Evolutionary conservation across 1,284 basidiomycete genomes (phyloP).

Genomic region (Cryptococcus wingfieldii): DNA sequence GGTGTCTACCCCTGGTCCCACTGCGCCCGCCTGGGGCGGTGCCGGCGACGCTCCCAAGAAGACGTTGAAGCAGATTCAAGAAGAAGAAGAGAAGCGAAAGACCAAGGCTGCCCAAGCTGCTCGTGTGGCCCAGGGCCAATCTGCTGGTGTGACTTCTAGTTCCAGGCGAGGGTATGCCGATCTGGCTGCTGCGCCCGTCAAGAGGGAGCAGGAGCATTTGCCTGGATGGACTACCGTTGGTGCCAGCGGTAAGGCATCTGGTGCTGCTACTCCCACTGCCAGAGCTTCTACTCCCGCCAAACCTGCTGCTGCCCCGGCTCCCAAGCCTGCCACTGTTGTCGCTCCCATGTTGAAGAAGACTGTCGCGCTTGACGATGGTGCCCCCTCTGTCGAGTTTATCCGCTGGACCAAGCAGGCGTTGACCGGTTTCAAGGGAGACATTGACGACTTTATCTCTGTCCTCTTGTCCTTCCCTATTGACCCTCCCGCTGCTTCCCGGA

Average conservation of each 20-base stretch:
- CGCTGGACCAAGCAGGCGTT: slow-evolving; percentile 86
- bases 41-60: slow-evolving; percentile 62
- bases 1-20: slow-evolving; percentile 11
- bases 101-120: slow-evolving; percentile 52
- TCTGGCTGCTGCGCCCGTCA: slow-evolving; percentile 59
- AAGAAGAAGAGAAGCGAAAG: slow-evolving; percentile 87
- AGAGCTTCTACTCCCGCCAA: slow-evolving; percentile 28
- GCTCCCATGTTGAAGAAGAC: slow-evolving; percentile 19
- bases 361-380: slow-evolving; percentile 53
- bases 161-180: slow-evolving; percentile 73
- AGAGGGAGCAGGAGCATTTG: slow-evolving; percentile 38
- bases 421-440: slow-evolving; percentile 78
- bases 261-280: slow-evolving; percentile 29
- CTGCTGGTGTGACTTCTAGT: slow-evolving; percentile 49
- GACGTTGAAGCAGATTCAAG: slow-evolving; percentile 97
- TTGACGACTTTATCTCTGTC: slow-evolving; percentile 91
- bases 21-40: slow-evolving; percentile 45
- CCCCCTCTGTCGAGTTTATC: slow-evolving; percentile 82
- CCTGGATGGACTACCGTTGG: slow-evolving; percentile 85
- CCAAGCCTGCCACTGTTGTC: slow-evolving; percentile 14
- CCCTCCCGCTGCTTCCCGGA: slow-evolving; percentile 59
- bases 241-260: slow-evolving; percentile 60
- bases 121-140: slow-evolving; percentile 18
- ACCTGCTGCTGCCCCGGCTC: slow-evolving; percentile 18
- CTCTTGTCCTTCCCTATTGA: slow-evolving; percentile 84